phyloP scores from a whole-genome alignment of 2,329 filamentous ascomycete genomes.

The Aspergillus aculeatus region DNA sequence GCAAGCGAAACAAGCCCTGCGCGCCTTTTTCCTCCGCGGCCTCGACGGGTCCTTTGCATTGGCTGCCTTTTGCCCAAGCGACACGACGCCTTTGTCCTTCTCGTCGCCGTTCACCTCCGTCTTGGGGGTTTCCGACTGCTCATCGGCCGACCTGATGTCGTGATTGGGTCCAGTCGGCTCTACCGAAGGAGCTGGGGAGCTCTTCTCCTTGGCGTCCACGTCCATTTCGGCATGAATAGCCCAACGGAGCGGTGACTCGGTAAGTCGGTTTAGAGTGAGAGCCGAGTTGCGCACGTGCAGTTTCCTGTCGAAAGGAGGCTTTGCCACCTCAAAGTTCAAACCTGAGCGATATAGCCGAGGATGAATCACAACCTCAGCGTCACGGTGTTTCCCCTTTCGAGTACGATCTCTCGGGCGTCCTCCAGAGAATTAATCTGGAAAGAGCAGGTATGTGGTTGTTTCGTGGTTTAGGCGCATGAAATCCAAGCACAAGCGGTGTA shows the following conservation, averaged over 20 bases:
- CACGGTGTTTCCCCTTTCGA: neutral
- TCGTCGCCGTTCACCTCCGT: slow-evolving; percentile 47
- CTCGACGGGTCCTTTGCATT: slow-evolving; percentile 85
- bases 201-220: slow-evolving; percentile 34
- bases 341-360: neutral
- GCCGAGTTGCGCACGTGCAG: neutral
- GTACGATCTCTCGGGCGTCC: neutral
- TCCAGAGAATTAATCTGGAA: slow-evolving; percentile 11
- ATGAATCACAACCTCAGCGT: neutral
- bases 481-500: slow-evolving; percentile 6
- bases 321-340: neutral
- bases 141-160: slow-evolving; percentile 37
- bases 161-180: slow-evolving; percentile 41
- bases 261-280: neutral
- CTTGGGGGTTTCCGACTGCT: slow-evolving; percentile 39
- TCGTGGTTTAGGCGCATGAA: slow-evolving; percentile 20
- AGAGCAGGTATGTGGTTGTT: slow-evolving; percentile 5
- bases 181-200: slow-evolving; percentile 35
- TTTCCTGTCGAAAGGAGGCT: neutral
- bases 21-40: slow-evolving; percentile 90
- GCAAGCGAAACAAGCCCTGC: slow-evolving; percentile 92
- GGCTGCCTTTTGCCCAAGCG: slow-evolving; percentile 62
- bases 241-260: neutral
- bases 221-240: slow-evolving; percentile 33
- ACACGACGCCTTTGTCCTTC: slow-evolving; percentile 51